phyloP scores from a whole-genome alignment of 805 yeast genomes.

The Schwanniomyces vanrijiae region DNA sequence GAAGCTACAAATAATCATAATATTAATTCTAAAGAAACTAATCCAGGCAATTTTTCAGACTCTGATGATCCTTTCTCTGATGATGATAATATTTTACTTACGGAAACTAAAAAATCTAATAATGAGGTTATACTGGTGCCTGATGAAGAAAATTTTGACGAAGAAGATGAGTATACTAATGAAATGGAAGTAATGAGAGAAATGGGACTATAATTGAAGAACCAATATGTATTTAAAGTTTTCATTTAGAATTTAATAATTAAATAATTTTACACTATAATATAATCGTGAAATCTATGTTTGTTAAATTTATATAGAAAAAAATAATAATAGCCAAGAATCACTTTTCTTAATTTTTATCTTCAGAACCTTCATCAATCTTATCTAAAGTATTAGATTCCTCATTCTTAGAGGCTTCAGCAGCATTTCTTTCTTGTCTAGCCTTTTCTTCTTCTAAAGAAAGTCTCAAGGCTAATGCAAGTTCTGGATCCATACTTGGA shows the following conservation, averaged over 20 bases:
- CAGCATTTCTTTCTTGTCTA: constrained; percentile 77
- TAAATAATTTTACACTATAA: not conserved
- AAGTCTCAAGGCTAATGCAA: constrained; percentile 91
- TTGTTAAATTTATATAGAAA: not conserved
- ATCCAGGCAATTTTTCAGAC: constrained; percentile 1
- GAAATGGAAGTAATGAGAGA: constrained; percentile 41
- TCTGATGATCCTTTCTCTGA: constrained; percentile 25
- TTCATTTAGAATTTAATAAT: no score
- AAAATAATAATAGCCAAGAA: not conserved
- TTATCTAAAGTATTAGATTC: constrained; percentile 24
- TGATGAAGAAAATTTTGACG: constrained; percentile 6
- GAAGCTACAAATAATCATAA: not conserved
- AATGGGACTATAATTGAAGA: constrained; percentile 23
- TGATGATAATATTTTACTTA: constrained; percentile 14
- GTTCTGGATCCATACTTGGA: constrained; percentile 93
- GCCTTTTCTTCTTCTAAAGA: constrained; percentile 94
- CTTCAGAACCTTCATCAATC: constrained; percentile 27
- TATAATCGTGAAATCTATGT: not conserved
- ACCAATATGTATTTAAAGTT: not conserved
- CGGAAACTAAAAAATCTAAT: not conserved
- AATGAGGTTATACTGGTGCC: not conserved
- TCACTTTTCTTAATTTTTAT: constrained; percentile 10
- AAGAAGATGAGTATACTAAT: constrained; percentile 17
- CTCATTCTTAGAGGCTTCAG: constrained; percentile 27
- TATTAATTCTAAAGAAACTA: no score